phyloP scores from a whole-genome alignment of 2,329 filamentous ascomycete species.

The Beauveria scarabaeidicola region DNA sequence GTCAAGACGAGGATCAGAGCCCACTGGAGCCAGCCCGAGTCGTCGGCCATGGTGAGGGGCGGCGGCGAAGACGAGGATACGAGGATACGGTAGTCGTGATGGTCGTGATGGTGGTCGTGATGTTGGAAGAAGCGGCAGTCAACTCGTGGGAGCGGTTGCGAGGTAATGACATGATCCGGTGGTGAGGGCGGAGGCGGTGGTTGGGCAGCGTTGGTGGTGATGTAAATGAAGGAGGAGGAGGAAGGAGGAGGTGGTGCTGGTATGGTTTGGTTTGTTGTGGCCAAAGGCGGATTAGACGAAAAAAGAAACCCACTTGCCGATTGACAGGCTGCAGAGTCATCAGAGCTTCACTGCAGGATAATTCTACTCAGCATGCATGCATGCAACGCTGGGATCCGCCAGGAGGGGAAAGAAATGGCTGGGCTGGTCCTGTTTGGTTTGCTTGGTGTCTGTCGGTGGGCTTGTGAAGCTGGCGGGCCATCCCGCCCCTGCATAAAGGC shows the following conservation, averaged over 20 bases:
- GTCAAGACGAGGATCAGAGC: conserved; percentile 49
- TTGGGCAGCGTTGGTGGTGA: conserved; percentile 7
- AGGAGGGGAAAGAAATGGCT: neutral
- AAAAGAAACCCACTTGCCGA: conserved; percentile 1
- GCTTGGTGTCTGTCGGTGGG: neutral
- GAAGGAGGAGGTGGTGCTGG: neutral
- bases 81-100: neutral
- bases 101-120: neutral
- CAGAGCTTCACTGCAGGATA: neutral
- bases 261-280: neutral
- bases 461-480: neutral
- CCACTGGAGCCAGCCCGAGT: conserved; percentile 44
- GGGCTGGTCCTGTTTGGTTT: neutral
- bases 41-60: conserved; percentile 35
- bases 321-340: neutral
- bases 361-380: neutral
- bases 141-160: neutral
- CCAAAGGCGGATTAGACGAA: neutral
- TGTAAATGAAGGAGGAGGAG: neutral
- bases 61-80: neutral
- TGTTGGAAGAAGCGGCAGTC: neutral
- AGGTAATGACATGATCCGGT: conserved; percentile 7
- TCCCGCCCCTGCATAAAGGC: neutral
- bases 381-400: neutral
- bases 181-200: neutral